Base-by-base conservation (phyloP, 2,329 filamentous ascomycete genomes). In the Chaetomium olivaceum region DNA sequence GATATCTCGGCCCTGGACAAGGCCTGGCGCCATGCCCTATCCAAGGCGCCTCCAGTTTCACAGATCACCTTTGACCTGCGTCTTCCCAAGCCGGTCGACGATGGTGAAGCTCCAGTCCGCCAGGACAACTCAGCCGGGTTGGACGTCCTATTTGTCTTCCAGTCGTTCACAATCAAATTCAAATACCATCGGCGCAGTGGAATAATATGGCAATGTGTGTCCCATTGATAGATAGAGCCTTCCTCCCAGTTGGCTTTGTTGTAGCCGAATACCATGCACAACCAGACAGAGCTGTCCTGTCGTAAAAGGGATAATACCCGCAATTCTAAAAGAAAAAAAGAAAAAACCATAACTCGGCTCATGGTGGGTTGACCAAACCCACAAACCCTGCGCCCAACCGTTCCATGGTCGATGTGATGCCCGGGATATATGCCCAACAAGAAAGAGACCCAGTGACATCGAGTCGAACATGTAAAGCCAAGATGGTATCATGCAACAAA, bases 401-500 rank as follows among this genome's bases (percentile, higher is more conserved):
- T 43, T 43, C 39, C 21, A 21, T 39, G 6, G 55, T 19, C 31
- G 21, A 9, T 25, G 55, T 51, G 27, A 52, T 27, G 23, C 50
- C 33, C 31, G 12, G n/a, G 33, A 39, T 25, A 58, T 31, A 58
- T n/a, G 23, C 16, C 29, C 57, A 57, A 57, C 27, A 58, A 48
- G 51, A 58, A 33, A 63, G 21, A 19, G 11, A 51, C 16, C 14
- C 58, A 50, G 63, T 65, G 56, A 52, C 43, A 58, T 31, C 48
- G 54, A 33, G 61, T 58, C 55, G 29, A 23, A 36, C 46, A 29
- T 58, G 61, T 58, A 63, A 63, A 63, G 29, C 31, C 61, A 62
- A 69, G 63, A 27, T 68, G 66, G 66, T 68, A 70, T 68, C 64
- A 67, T 64, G 62, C 60, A 65, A 31, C 29, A 61, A 61, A 16